phyloP scores from a whole-genome alignment of 1,284 basidiomycete species.

The Leccinum pseudoinsigne region DNA sequence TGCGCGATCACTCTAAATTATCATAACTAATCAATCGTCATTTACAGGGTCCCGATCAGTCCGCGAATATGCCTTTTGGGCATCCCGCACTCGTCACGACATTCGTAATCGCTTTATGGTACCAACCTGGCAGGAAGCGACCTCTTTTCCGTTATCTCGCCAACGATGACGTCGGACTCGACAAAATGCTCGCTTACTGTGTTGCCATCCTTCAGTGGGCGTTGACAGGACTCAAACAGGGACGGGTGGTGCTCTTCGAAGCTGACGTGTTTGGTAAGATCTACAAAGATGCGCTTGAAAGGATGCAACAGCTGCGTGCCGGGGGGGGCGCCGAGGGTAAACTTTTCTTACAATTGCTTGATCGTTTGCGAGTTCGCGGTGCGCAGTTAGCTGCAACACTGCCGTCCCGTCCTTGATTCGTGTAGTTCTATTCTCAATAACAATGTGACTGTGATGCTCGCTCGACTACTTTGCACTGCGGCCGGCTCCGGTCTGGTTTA shows the following conservation, averaged over 20 bases:
- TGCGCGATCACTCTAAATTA: background rate
- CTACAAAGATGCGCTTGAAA: background rate
- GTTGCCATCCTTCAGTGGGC: background rate
- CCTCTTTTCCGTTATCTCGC: background rate
- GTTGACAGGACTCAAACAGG: background rate
- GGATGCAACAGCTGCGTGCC: background rate
- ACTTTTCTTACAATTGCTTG: background rate
- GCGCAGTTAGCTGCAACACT: background rate
- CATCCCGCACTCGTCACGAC: background rate
- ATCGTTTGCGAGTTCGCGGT: background rate
- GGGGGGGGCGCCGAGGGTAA: background rate
- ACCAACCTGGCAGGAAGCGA: background rate
- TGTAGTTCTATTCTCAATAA: no score
- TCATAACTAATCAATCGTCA: background rate
- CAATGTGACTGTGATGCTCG: no score
- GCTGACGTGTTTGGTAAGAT: background rate
- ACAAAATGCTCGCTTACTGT: background rate
- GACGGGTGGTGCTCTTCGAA: background rate
- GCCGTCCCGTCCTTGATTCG: background rate
- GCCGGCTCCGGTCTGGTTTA: no score
- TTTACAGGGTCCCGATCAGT: background rate
- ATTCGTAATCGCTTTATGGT: background rate
- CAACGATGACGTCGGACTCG: background rate
- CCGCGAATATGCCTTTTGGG: background rate
- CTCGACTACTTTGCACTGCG: no score